Evolutionary conservation across 148 eudicot genomes (phyloP), one percentile per base, ranked within the genome.

Genomic region (Rhododendron kiyosumense): DNA sequence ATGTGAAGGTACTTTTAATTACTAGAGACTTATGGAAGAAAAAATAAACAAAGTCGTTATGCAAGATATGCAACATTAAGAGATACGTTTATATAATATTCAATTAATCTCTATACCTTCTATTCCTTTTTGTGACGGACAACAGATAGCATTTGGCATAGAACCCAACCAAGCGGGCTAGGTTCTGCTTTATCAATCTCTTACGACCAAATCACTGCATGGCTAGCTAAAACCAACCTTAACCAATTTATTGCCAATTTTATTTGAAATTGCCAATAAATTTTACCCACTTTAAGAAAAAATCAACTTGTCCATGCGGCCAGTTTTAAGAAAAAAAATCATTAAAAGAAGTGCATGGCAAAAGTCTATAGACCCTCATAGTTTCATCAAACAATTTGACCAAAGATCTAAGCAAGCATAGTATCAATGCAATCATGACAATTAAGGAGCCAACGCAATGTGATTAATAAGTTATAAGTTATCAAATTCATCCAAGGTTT

Each of bases 151-250:
- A 67, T 67, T 26, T 67, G 30, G 74, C 74, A n/a, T 11, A 26
- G 34, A n/a, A 67, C 74, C 63, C 38, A 71, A 71, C 46, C 46
- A 38, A 34, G 79, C 12, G 0, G 14, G 46, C 22, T 20, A 38
- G 79, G 22, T 36, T 17, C n/a, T 34, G 46, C 13, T 17, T 34
- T 17, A 46, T 78, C 57, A 46, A 41, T 46, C 4, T 43, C 12
- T 46, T 78, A 78, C 18, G 36, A 46, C 81, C 81, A 46, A 78
- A 78, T 78, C 81, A 78, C 81, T 46, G 57, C 81, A 26, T 46
- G 17, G 48, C 57, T 46, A 43, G 67, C 67, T 15, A 52, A 52
- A 49, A 17, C 65, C 43, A 80, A 80, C 65, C 83, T 80, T 22
- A 80, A 51, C 43, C 83, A 51, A 49, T 28, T 51, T 48, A 80